Base-by-base conservation (phyloP, 2,329 filamentous ascomycete species). In the Apiospora malaysiana region DNA sequence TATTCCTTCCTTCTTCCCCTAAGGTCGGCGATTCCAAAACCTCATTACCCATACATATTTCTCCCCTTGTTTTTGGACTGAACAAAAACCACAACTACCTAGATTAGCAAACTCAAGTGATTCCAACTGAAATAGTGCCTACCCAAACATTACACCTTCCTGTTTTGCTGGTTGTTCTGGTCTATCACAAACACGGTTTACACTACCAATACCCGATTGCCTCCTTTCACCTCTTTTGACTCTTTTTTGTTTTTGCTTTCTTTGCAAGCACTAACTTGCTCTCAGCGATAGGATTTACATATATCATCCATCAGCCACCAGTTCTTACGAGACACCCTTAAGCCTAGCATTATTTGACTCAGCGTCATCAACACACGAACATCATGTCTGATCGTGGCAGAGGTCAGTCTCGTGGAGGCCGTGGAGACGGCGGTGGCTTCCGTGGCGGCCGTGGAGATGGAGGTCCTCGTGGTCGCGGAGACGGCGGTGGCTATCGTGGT, bases 371-470 rank as follows among this genome's bases (percentile, higher is more conserved):
- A 63, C 56, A 32, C 37, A 14, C 18, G n/a, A 32, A 63, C 65
- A 46, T 27, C n/a, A 45, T 45, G 43, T 67, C 43, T 67, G 65
- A 67, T 23, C 40, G 40, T 27, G 40, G 65, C 40, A 46, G 65
- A 67, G 40, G 40, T 42, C 65, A 67, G 23, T 67, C 21, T 27
- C 65, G 40, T 40, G 56, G 56, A 40, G 70, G 49, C 32, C 66
- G 70, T 51, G 66, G 70, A 37, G 71, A 68, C 9, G 71, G 72
- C n/a, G 70, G 49, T 2, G 70, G 14, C 4, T 25, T 12, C 49
- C 23, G 49, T 56, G 40, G 40, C 3, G 65, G 65, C 9, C n/a
- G 40, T 18, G 65, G 59, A 8, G 56, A 40, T 23, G 23, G 63
- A 6, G 40, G 40, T 5, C n/a, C 7, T 9, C 3, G 51, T 43